These are phyloP conservation scores for Pyrus betulifolia DNA, from an alignment of 306 rosid species.

Conservation along the genomic window DNA sequence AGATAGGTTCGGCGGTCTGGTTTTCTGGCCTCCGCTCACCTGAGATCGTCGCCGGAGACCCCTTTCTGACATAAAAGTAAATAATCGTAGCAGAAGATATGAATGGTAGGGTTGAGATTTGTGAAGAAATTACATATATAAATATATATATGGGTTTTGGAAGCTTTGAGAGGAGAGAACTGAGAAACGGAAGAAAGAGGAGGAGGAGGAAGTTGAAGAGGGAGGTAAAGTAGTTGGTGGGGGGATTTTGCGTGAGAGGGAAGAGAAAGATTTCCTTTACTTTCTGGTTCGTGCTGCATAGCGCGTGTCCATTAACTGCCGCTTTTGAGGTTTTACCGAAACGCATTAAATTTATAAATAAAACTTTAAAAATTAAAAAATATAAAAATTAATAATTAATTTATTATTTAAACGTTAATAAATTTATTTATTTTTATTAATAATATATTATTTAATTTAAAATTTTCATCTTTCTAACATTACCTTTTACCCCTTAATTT, in stretches of 20 bases:
- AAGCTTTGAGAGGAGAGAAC: not conserved
- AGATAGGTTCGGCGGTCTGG: slow-evolving; percentile 34
- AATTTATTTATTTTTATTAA: too few species aligned
- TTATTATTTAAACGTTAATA: too few species aligned
- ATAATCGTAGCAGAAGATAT: not conserved
- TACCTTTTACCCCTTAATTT: too few species aligned
- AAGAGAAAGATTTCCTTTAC: not conserved
- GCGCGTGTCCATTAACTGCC: not conserved
- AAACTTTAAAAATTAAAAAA: too few species aligned
- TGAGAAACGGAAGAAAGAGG: too few species aligned
- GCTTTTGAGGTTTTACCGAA: not conserved
- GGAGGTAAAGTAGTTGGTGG: not conserved
- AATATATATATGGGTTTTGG: not conserved
- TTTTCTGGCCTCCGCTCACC: slow-evolving; percentile 20
- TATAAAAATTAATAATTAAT: too few species aligned
- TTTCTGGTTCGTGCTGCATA: not conserved
- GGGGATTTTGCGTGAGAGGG: not conserved
- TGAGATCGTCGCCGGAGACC: slow-evolving; percentile 23
- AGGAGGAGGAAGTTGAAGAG: not conserved
- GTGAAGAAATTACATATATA: not conserved
- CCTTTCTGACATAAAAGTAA: slow-evolving; percentile 38
- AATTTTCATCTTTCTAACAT: too few species aligned
- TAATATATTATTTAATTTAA: too few species aligned
- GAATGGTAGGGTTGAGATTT: not conserved
- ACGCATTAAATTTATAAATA: too few species aligned